A percentile compares a stretch with the other conserved stretches of the same genome.
phyloP scores from a whole-genome alignment of 495 filamentous ascomycete species.

The Cairneyella variabilis region DNA sequence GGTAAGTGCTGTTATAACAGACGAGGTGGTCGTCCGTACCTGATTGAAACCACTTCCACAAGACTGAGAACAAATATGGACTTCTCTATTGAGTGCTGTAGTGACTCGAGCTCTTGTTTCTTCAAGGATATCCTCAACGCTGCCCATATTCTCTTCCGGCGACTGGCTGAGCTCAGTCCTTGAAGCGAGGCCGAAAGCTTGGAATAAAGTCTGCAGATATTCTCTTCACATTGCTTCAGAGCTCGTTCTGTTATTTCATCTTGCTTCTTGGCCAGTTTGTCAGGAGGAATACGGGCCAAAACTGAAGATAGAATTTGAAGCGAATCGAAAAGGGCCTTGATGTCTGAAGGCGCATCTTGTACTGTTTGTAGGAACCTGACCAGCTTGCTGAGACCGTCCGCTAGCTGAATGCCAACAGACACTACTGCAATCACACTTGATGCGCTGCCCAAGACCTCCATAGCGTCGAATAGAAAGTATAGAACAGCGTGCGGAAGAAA shows the following conservation, averaged over 20 bases:
- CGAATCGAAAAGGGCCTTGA: background rate
- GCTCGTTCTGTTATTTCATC: background rate
- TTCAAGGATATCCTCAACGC: background rate
- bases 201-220: background rate
- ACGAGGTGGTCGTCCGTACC: background rate
- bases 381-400: conserved; percentile 7
- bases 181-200: background rate
- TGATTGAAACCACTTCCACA: background rate
- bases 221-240: conserved; percentile 1
- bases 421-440: conserved; percentile 4
- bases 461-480: background rate
- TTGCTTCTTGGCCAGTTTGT: background rate
- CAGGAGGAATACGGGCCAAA: background rate
- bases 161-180: background rate
- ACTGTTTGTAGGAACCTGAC: conserved; percentile 3
- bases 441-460: conserved; percentile 6
- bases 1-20: too few species aligned
- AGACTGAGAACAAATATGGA: conserved; percentile 1
- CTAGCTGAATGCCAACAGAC: conserved; percentile 9
- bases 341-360: conserved; percentile 9
- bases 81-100: background rate
- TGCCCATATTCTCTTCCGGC: background rate
- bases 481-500: background rate
- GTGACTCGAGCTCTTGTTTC: background rate
- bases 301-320: background rate